Percentiles rank a stretch among this genome's conserved stretches.
These are phyloP conservation scores for Yamadazyma triangularis DNA, from an alignment of 1,139 yeast genomes.

Conservation along the genomic window DNA sequence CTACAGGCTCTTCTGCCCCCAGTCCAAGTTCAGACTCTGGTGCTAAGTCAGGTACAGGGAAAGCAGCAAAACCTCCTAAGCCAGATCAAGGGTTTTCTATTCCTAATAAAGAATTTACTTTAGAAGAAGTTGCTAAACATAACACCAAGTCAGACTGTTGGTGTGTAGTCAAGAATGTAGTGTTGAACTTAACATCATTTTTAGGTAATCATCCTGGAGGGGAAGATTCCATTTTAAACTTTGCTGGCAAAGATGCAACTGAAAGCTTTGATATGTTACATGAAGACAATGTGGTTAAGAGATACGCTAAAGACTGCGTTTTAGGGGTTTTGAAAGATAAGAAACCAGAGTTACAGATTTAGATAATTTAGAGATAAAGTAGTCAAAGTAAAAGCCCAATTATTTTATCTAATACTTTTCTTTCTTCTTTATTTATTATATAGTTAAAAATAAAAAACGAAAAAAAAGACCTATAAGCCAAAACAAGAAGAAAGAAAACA, in stretches of 20 bases:
- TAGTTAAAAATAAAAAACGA: conserved; percentile 12
- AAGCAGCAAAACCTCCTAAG: too few relatives aligned
- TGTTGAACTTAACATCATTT: conserved; percentile 78
- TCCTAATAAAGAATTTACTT: conserved; percentile 41
- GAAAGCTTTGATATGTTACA: conserved; percentile 67
- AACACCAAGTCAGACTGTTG: conserved; percentile 67
- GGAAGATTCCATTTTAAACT: conserved; percentile 58
- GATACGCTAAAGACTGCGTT: conserved; percentile 45
- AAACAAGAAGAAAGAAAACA: background rate
- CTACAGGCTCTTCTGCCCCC: conserved; percentile 3
- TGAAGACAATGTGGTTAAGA: conserved; percentile 48
- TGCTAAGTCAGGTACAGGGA: too few relatives aligned
- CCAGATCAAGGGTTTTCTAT: too few relatives aligned
- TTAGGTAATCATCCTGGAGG: conserved; percentile 90
- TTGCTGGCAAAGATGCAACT: conserved; percentile 91
- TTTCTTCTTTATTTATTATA: conserved; percentile 13
- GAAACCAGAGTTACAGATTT: conserved; percentile 26
- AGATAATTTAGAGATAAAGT: too few relatives aligned
- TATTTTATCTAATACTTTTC: conserved; percentile 5
- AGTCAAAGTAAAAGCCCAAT: too few relatives aligned
- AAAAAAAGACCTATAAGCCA: conserved; percentile 6
- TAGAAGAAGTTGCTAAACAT: conserved; percentile 62
- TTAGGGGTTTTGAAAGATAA: conserved; percentile 48
- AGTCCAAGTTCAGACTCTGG: too few relatives aligned
- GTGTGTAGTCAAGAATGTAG: conserved; percentile 83